A percentile compares a stretch with the other conserved stretches of the same genome.
Conservation (phyloP, 306 rosid species). For the Trifolium fragiferum region DNA sequence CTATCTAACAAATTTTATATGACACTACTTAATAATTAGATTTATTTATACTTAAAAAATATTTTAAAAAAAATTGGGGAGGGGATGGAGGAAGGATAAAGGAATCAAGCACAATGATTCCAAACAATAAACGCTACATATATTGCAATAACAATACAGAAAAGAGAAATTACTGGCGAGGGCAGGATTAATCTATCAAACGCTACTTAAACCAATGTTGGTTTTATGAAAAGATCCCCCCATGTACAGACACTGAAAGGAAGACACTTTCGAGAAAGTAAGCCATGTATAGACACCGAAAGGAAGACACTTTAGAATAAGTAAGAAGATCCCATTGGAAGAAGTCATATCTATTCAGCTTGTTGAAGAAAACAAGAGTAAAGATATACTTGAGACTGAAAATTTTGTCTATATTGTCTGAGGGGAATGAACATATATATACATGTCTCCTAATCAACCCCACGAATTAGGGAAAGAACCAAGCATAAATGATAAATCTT, state of each 20-base stretch:
- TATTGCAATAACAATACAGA: slow-evolving; percentile 6
- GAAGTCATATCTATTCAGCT: slow-evolving; percentile 2
- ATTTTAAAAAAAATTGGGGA: background rate
- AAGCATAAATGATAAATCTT: background rate
- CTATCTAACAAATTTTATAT: background rate
- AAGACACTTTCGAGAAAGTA: slow-evolving; percentile 5
- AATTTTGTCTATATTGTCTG: background rate
- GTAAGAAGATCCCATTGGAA: slow-evolving; percentile 24
- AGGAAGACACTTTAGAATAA: slow-evolving; percentile 14
- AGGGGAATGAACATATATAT: background rate
- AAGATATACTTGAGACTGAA: background rate
- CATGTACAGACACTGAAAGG: slow-evolving; percentile 30
- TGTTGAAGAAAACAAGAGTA: background rate
- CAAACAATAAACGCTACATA: slow-evolving; percentile 5
- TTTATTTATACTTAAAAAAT: background rate
- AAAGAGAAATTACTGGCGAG: background rate
- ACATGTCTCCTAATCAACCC: background rate
- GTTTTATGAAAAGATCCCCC: slow-evolving; percentile 17
- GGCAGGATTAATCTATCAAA: slow-evolving; percentile 8
- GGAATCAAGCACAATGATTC: slow-evolving; percentile 6
- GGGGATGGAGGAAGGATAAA: slow-evolving; percentile 11
- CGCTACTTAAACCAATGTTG: slow-evolving; percentile 12
- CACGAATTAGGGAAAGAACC: background rate
- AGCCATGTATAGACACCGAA: slow-evolving; percentile 27
- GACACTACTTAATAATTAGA: slow-evolving; percentile 4